A percentile compares a stretch with the other conserved stretches of the same genome.
Conservation (phyloP, 2,329 filamentous ascomycete genomes). For the Cercospora sp. region DNA sequence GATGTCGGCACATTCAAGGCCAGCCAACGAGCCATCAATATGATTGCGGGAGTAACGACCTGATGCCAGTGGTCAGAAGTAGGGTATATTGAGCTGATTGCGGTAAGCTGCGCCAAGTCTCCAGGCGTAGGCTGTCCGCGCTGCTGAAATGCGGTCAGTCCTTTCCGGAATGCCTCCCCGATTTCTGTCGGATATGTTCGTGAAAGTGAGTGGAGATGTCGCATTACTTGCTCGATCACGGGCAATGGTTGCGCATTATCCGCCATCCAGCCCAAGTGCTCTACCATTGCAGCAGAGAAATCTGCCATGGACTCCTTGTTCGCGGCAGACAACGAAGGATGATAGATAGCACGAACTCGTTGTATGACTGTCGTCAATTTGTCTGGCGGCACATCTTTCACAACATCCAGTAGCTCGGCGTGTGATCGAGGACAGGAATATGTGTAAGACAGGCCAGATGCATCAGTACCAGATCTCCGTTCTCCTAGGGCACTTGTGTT, state of each 20-base stretch:
- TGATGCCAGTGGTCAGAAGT: slow-evolving; percentile 98
- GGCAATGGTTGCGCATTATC: slow-evolving; percentile 57
- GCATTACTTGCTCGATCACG: slow-evolving; percentile 74
- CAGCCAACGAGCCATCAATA: slow-evolving; percentile 80
- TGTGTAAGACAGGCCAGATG: slow-evolving; percentile 66
- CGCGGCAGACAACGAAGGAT: slow-evolving; percentile 77
- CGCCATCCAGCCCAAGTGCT: slow-evolving; percentile 62
- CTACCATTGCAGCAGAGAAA: slow-evolving; percentile 66
- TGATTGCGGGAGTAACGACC: slow-evolving; percentile 84
- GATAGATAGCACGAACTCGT: slow-evolving; percentile 86
- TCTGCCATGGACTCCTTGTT: slow-evolving; percentile 81
- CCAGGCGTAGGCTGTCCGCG: slow-evolving; percentile 60
- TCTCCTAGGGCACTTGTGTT: slow-evolving; percentile 43
- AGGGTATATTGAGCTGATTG: slow-evolving; percentile 81
- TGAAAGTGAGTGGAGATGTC: slow-evolving; percentile 89
- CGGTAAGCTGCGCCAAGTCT: slow-evolving; percentile 80
- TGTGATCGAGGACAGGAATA: slow-evolving; percentile 82
- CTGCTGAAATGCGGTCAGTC: slow-evolving; percentile 60
- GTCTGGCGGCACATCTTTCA: slow-evolving; percentile 60
- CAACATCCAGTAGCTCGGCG: slow-evolving; percentile 67
- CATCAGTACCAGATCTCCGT: slow-evolving; percentile 43
- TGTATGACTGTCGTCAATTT: slow-evolving; percentile 79
- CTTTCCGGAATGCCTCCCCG: slow-evolving; percentile 72
- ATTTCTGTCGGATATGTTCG: slow-evolving; percentile 81
- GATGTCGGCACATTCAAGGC: slow-evolving; percentile 67